Evolutionary conservation across 1,284 basidiomycete genomes (phyloP).

Genomic region (Irpex lacteus): DNA sequence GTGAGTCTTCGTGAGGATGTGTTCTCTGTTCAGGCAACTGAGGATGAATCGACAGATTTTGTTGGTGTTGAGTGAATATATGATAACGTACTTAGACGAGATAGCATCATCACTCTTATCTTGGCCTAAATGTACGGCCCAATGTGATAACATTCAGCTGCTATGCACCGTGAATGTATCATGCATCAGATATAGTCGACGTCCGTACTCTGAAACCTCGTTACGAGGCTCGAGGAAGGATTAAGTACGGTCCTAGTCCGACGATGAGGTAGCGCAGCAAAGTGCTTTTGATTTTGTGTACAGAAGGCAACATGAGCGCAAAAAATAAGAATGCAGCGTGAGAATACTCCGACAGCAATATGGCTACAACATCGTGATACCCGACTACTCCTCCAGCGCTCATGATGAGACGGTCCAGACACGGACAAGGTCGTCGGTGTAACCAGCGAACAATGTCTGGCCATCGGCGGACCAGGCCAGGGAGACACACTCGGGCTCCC

Average conservation of each 20-base stretch:
- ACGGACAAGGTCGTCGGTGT: constrained; percentile 89
- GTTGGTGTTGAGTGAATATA: constrained; percentile 2
- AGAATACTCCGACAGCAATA: constrained; percentile 5
- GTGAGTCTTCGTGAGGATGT: constrained; percentile 13
- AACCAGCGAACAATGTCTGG: constrained; percentile 95
- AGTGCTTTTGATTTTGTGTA: constrained; percentile 38
- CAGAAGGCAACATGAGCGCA: constrained; percentile 13
- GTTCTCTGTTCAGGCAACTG: neutral
- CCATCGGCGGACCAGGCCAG: constrained; percentile 99
- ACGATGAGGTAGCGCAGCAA: constrained; percentile 12
- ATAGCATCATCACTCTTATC: too few species aligned
- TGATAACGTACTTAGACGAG: too few species aligned
- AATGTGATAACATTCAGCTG: too few species aligned
- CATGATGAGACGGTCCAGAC: constrained; percentile 89
- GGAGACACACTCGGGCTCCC: constrained; percentile 94
- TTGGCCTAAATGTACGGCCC: too few species aligned
- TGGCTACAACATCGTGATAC: neutral
- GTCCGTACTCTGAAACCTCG: neutral
- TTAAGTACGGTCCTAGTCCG: neutral
- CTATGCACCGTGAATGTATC: too few species aligned
- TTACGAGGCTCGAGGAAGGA: too few species aligned
- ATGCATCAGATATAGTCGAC: too few species aligned
- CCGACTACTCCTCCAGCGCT: constrained; percentile 8
- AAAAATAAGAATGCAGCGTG: constrained; percentile 10
- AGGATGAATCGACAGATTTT: neutral